These are phyloP conservation scores for Neofusicoccum sp. DNA, from an alignment of 2,329 filamentous ascomycete species.

Conservation along the genomic window DNA sequence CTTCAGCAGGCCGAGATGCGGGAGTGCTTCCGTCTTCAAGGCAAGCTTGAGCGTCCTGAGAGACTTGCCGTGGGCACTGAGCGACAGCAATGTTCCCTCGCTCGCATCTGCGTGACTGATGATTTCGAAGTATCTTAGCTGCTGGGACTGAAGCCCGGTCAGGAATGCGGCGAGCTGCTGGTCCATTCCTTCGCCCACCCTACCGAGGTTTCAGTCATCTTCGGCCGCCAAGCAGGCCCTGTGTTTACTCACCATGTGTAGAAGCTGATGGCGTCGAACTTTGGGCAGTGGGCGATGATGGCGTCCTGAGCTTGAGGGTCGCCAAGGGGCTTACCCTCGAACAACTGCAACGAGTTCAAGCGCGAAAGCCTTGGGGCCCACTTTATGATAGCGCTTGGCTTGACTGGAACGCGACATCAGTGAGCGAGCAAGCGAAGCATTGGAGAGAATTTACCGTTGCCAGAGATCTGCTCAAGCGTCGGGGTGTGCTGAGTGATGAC, in stretches of 20 bases:
- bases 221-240: constrained; percentile 21
- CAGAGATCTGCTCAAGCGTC: constrained; percentile 60
- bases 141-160: constrained; percentile 54
- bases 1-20: constrained; percentile 49
- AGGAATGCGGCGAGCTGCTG: constrained; percentile 60
- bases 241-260: constrained; percentile 45
- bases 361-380: constrained; percentile 61
- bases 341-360: constrained; percentile 59
- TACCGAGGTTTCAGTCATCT: constrained; percentile 3
- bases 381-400: constrained; percentile 51
- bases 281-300: constrained; percentile 58
- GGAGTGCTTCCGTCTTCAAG: constrained; percentile 49
- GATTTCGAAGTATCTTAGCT: constrained; percentile 58
- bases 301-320: constrained; percentile 52
- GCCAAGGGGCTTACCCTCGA: constrained; percentile 59
- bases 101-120: constrained; percentile 57
- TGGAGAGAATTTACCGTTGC: constrained; percentile 40
- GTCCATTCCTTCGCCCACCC: constrained; percentile 51
- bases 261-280: constrained; percentile 61
- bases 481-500: constrained; percentile 49
- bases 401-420: constrained; percentile 36
- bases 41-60: constrained; percentile 55
- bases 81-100: constrained; percentile 52
- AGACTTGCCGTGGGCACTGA: constrained; percentile 55
- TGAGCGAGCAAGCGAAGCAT: background rate